Evolutionary conservation across 169 alveolate species (phyloP).

Genomic region (Sarcocystis neurona): DNA sequence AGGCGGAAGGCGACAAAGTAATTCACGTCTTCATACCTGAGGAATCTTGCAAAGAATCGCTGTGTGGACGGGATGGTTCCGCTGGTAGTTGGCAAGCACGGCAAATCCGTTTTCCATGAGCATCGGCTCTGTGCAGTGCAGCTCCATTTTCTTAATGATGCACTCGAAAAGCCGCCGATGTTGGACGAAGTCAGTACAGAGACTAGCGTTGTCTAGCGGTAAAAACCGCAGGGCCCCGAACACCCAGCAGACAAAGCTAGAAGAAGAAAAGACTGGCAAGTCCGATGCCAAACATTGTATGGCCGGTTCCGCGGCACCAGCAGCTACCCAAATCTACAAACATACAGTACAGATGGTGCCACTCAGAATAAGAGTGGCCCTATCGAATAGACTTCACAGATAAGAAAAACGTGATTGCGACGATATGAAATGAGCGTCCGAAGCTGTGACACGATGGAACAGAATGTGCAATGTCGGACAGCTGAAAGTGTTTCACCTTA

Average conservation of each 20-base stretch:
- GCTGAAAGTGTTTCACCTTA: neutral
- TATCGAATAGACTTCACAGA: too few species aligned
- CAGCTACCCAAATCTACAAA: neutral
- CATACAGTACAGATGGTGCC: neutral
- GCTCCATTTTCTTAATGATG: slow-evolving; percentile 25
- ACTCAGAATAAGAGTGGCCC: too few species aligned
- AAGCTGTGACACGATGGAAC: too few species aligned
- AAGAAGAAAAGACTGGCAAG: neutral
- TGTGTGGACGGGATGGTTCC: slow-evolving; percentile 30
- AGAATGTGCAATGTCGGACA: neutral
- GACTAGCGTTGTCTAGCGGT: slow-evolving; percentile 14
- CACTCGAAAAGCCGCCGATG: neutral
- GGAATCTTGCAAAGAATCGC: neutral
- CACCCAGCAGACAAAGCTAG: slow-evolving; percentile 36
- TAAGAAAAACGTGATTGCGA: too few species aligned
- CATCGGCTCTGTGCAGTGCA: slow-evolving; percentile 26
- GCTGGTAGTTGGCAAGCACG: slow-evolving; percentile 51
- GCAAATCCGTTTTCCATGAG: slow-evolving; percentile 47
- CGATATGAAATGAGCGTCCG: too few species aligned
- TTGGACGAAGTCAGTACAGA: slow-evolving; percentile 28
- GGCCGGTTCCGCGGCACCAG: slow-evolving; percentile 38
- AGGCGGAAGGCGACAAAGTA: neutral
- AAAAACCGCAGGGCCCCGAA: slow-evolving; percentile 45
- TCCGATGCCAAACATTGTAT: slow-evolving; percentile 10
- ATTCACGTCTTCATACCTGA: neutral